A percentile compares a stretch with the other conserved stretches of the same genome.
Evolutionary conservation across 2,329 filamentous ascomycete genomes (phyloP).

Genomic region (Clonostachys solani): DNA sequence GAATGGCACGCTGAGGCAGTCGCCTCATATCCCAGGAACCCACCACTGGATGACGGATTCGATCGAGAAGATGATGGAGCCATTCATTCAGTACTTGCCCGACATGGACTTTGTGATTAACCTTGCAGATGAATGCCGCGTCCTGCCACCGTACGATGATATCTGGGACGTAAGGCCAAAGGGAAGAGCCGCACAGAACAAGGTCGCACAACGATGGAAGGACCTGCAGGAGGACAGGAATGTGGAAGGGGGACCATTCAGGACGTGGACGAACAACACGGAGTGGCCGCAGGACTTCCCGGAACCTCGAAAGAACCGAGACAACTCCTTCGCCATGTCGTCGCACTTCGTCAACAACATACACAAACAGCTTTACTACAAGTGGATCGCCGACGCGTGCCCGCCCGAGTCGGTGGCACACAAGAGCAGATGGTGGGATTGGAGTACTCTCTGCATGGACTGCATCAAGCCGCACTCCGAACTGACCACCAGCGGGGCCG

Average conservation of each 20-base stretch:
- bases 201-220: constrained; percentile 51
- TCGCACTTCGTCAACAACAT: constrained; percentile 11
- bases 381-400: constrained; percentile 33
- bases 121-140: constrained; percentile 58
- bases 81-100: constrained; percentile 65
- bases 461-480: constrained; percentile 29
- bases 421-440: constrained; percentile 30
- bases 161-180: constrained; percentile 31
- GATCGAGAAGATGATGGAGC: constrained; percentile 57
- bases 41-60: constrained; percentile 29
- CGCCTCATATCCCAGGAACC: constrained; percentile 19
- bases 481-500: constrained; percentile 20
- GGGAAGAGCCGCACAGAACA: constrained; percentile 31
- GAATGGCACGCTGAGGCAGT: constrained; percentile 49
- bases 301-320: neutral
- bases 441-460: constrained; percentile 20
- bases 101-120: constrained; percentile 81
- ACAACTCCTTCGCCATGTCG: neutral
- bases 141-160: constrained; percentile 53
- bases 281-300: constrained; percentile 10
- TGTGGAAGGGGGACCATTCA: neutral
- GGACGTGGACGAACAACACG: neutral
- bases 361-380: constrained; percentile 22
- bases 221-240: neutral
- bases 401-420: constrained; percentile 39